Conservation (phyloP, 2,329 filamentous ascomycete genomes). For the Xylariaceae sp. region DNA sequence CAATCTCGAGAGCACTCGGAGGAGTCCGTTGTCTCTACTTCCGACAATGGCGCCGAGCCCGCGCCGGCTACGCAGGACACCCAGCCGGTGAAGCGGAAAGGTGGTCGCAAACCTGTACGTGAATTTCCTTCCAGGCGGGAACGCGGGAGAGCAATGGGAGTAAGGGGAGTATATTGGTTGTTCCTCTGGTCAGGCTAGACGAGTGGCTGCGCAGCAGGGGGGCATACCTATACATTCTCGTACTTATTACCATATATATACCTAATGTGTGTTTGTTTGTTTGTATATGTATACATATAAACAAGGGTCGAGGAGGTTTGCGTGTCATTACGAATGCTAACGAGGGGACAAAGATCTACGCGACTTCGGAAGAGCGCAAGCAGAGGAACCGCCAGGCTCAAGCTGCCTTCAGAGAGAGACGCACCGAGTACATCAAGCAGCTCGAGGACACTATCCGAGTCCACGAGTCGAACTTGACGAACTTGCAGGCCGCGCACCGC, state of each 20-base stretch:
- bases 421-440: constrained; percentile 99
- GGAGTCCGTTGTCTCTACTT: constrained; percentile 56
- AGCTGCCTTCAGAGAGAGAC: constrained; percentile 91
- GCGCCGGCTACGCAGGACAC: constrained; percentile 42
- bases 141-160: background rate
- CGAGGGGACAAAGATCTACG: constrained; percentile 69
- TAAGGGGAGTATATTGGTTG: background rate
- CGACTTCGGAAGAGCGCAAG: constrained; percentile 96
- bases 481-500: constrained; percentile 87
- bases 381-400: constrained; percentile 96
- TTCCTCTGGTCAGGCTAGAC: background rate
- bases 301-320: background rate
- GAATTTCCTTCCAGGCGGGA: constrained; percentile 3
- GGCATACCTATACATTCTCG: background rate
- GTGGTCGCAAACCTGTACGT: constrained; percentile 90
- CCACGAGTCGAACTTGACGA: constrained; percentile 90
- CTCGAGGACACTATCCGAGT: constrained; percentile 95
- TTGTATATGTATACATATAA: background rate
- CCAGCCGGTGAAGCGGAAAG: constrained; percentile 85
- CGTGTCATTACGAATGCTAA: constrained; percentile 13
- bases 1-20: constrained; percentile 54
- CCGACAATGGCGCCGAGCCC: constrained; percentile 48
- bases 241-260: background rate
- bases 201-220: background rate
- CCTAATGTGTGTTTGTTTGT: background rate